Percentiles rank a stretch among this genome's conserved stretches.
phyloP scores from a whole-genome alignment of 352 stramenopile genomes.

The Phytophthora quininea region DNA sequence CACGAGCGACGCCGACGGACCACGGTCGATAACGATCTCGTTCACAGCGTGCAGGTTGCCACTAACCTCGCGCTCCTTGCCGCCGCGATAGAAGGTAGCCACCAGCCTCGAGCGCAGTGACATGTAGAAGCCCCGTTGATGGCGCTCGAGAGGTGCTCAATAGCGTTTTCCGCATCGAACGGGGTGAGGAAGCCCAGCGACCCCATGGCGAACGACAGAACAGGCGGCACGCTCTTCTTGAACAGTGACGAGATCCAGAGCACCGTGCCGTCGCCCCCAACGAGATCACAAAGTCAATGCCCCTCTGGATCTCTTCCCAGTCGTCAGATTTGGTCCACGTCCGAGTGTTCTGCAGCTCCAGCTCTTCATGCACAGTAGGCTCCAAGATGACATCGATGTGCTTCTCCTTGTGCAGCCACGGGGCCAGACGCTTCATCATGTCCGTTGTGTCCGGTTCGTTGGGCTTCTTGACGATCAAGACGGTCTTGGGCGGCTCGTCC shows the following conservation, averaged over 20 bases:
- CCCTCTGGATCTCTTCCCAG: constrained; percentile 73
- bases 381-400: constrained; percentile 78
- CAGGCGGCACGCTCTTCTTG: constrained; percentile 92
- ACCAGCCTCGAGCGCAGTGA: constrained; percentile 79
- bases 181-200: constrained; percentile 97
- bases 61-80: constrained; percentile 57
- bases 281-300: constrained; percentile 93
- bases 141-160: constrained; percentile 73
- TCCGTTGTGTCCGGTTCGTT: constrained; percentile 81
- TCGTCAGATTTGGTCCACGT: constrained; percentile 69
- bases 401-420: constrained; percentile 82
- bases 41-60: constrained; percentile 95
- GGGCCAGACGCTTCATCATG: constrained; percentile 64
- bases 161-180: constrained; percentile 82
- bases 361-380: constrained; percentile 71
- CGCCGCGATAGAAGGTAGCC: constrained; percentile 71
- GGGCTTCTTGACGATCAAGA: constrained; percentile 91
- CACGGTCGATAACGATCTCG: constrained; percentile 98
- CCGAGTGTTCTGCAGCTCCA: constrained; percentile 54
- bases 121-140: constrained; percentile 88
- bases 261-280: constrained; percentile 96
- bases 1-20: constrained; percentile 88
- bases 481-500: constrained; percentile 80
- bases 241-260: constrained; percentile 90
- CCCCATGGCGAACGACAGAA: constrained; percentile 95